A percentile compares a stretch with the other conserved stretches of the same genome.
Conservation (phyloP, 2,329 filamentous ascomycete genomes). For the Zymoseptoria crescenta region DNA sequence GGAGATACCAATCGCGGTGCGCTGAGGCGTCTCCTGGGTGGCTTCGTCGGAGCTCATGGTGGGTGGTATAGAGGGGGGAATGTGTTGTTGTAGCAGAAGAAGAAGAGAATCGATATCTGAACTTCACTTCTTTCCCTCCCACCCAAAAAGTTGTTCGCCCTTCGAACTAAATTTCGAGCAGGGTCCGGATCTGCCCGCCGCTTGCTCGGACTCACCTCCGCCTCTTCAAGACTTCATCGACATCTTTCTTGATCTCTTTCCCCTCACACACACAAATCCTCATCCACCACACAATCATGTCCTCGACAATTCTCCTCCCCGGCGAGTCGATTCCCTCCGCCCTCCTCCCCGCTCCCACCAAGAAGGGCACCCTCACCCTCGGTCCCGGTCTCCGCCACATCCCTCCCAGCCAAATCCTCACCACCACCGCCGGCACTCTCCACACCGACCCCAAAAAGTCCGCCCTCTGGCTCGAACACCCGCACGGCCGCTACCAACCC, state of each 20-base stretch:
- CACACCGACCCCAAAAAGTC: slow-evolving; percentile 65
- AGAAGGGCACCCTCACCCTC: slow-evolving; percentile 60
- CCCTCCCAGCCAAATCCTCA: slow-evolving; percentile 64
- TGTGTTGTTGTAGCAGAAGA: neutral
- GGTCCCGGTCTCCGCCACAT: slow-evolving; percentile 78
- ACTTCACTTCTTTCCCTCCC: neutral
- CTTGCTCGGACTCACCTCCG: neutral
- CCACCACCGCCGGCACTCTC: slow-evolving; percentile 60
- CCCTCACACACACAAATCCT: no score
- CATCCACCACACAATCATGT: slow-evolving; percentile 8
- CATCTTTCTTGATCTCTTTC: neutral
- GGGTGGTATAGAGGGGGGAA: neutral
- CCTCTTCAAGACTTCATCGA: neutral
- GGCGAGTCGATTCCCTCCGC: slow-evolving; percentile 65
- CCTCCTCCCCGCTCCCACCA: slow-evolving; percentile 60
- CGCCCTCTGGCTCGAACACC: slow-evolving; percentile 65
- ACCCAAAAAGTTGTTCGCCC: neutral
- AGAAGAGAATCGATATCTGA: neutral
- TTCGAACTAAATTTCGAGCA: neutral
- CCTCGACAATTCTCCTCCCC: slow-evolving; percentile 63
- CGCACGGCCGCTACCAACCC: slow-evolving; percentile 69
- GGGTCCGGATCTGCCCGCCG: neutral
- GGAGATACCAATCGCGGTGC: slow-evolving; percentile 78
- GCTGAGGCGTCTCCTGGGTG: slow-evolving; percentile 35
- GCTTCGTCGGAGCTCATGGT: slow-evolving; percentile 7